Base-by-base conservation (phyloP, 2,329 filamentous ascomycete species). In the Hypoxylon sp. region DNA sequence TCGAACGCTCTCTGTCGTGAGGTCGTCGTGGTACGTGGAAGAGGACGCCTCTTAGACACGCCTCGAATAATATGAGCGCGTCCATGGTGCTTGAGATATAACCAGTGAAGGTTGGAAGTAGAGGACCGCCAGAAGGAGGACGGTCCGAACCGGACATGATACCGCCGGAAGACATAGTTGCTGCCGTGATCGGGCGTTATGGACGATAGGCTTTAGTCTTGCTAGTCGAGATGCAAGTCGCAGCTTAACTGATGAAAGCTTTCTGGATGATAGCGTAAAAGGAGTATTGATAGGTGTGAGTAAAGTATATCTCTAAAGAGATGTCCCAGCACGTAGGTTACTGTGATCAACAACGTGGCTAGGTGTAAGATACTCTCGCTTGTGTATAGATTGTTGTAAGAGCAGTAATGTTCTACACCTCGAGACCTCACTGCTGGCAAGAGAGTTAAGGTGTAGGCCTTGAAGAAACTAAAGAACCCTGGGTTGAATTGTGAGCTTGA, bases 21-120 rank as follows among this genome's bases (percentile, higher is more conserved):
- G 94, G 94, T 58, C 94, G 87, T 54, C 94, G 91, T 17, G 93
- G 89, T 19, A 96, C 92, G 78, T 96, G 93, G 53, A 86, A 87
- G 7, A 95, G 82, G 19, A 85, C 82, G 10, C 93, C 93, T 37
- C 84, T 85, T 15, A 97, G 84, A 73, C 91, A 93, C 7, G 90
- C 92, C 78, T 97, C 93, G 75, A 97, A 92, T 17, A 97, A 85
- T 8, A 93, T 85, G 72, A 97, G 83, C 29, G 93, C 93, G 80
- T 97, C 93, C 53, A 88, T 85, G 0, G 91, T 93, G 8, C 86
- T 89, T n/a, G 83, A 82, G 53, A 93, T 86, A 75, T 89, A 88
- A 8, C 91, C 91, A n/a, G 81, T 80, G 78, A 87, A 93, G 24
- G 91, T 93, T 31, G 91, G 89, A 70, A 84, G 82, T 73, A 92